Evolutionary conservation across 257 asterid species (phyloP), one percentile per base, ranked within the genome.

Genomic region (Solanum medicagineum): DNA sequence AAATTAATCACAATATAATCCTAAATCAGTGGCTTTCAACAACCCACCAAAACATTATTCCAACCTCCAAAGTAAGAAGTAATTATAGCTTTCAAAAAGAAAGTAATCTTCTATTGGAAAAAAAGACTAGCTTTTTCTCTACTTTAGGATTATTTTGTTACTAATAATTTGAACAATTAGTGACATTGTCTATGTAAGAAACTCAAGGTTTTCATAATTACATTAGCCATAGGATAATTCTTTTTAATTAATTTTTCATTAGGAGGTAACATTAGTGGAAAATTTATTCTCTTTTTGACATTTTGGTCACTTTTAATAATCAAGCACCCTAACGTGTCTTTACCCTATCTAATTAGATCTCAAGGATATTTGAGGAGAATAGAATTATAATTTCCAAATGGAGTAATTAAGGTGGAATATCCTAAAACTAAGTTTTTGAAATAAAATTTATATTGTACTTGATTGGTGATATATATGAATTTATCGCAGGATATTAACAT

Each of bases 11-110:
- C 83, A 53, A 79, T 79, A 79, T 79, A 87, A 32, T 32, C 95
- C 92, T 87, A 92, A 86, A 88, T 90, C 81, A 87, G 81, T 87
- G 93, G 93, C 90, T 90, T 92, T 92, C 87, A 89, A 84, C 74
- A 69, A 85, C 86, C 81, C 85, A 88, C 89, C 74, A 87, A 84
- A 84, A 80, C 47, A 79, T 79, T 53, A 29, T 54, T 53, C 83
- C 7, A 79, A 77, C 83, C 83, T 51, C 83, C 65, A 77, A 77
- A 51, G 65, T 51, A 26, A 63, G 63, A 81, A 83, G 82, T 24
- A 82, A 84, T 75, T 51, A 32, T 53, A 10, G 15, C 17, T 14
- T 47, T 69, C 65, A 32, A 86, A 89, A 85, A 88, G 90, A 59
- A 77, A 17, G 47, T 77, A 77, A 77, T 77, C 45, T 77, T 26